Evolutionary conservation across 352 stramenopile genomes (phyloP).

Genomic region (Pilasporangium apinafurcum): DNA sequence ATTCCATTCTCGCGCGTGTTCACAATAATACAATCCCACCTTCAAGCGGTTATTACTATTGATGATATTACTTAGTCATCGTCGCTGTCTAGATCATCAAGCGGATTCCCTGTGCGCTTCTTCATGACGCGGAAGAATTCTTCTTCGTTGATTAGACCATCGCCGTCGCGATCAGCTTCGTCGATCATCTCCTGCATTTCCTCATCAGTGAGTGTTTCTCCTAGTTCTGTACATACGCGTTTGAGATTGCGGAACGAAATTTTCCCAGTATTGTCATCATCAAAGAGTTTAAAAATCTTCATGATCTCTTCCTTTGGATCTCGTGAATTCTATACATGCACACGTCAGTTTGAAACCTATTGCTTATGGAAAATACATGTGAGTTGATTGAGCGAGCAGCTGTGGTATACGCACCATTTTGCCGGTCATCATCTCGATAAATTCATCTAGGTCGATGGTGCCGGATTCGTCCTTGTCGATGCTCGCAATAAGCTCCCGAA

Average conservation of each 20-base stretch:
- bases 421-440: slow-evolving; percentile 93
- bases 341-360: no score
- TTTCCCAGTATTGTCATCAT: slow-evolving; percentile 92
- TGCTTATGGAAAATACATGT: no score
- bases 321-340: slow-evolving; percentile 42
- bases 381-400: not conserved
- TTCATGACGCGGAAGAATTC: slow-evolving; percentile 96
- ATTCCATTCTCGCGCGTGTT: slow-evolving; percentile 21
- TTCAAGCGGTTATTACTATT: no score
- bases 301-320: slow-evolving; percentile 89
- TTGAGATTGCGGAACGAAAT: slow-evolving; percentile 96
- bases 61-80: slow-evolving; percentile 80
- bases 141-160: slow-evolving; percentile 93
- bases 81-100: slow-evolving; percentile 89
- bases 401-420: slow-evolving; percentile 68
- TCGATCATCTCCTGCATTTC: slow-evolving; percentile 95
- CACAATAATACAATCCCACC: slow-evolving; percentile 5
- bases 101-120: slow-evolving; percentile 89
- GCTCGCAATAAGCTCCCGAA: slow-evolving; percentile 89
- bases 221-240: slow-evolving; percentile 84
- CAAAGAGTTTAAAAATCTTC: slow-evolving; percentile 95
- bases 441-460: slow-evolving; percentile 89
- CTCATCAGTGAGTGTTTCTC: slow-evolving; percentile 62
- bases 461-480: slow-evolving; percentile 92
- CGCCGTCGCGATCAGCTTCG: slow-evolving; percentile 90